These are phyloP conservation scores for Drosera capensis DNA, from an alignment of 148 eudicot species.

Conservation along the genomic window DNA sequence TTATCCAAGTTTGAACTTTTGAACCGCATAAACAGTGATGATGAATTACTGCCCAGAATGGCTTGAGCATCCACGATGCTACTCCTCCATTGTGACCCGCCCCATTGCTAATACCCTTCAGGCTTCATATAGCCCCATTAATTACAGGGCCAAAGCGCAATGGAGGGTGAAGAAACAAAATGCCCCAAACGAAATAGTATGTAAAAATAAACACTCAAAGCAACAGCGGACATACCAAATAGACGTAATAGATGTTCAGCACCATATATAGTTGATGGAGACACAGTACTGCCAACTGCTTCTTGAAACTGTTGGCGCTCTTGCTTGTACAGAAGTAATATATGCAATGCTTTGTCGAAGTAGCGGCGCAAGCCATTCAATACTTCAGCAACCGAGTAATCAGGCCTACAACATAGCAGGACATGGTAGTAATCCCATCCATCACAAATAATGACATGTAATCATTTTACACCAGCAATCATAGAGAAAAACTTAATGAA, in stretches of 20 bases:
- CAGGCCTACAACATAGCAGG: slow-evolving; percentile 27
- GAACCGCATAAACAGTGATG: too few species aligned
- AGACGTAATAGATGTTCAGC: slow-evolving; percentile 98
- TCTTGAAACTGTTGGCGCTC: slow-evolving; percentile 79
- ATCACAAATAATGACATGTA: neutral
- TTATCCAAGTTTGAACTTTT: too few species aligned
- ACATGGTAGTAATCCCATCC: neutral
- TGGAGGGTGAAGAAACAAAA: neutral
- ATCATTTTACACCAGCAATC: too few species aligned
- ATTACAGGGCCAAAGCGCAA: neutral
- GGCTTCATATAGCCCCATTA: too few species aligned
- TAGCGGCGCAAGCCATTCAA: slow-evolving; percentile 76
- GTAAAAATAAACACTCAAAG: too few species aligned
- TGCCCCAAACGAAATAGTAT: neutral
- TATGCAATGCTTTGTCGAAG: slow-evolving; percentile 81
- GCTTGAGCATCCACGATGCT: too few species aligned
- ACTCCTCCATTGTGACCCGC: too few species aligned
- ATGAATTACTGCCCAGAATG: too few species aligned
- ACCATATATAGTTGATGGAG: slow-evolving; percentile 87
- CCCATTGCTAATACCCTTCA: neutral
- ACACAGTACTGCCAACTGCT: slow-evolving; percentile 43
- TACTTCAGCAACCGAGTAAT: slow-evolving; percentile 66
- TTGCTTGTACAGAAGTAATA: slow-evolving; percentile 77
- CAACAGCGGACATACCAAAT: slow-evolving; percentile 54
- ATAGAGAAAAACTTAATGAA: too few species aligned